Percentiles rank a stretch among this genome's conserved stretches.
Evolutionary conservation across 129 eudicot genomes (phyloP).

Genomic region (Dittrichia graveolens): DNA sequence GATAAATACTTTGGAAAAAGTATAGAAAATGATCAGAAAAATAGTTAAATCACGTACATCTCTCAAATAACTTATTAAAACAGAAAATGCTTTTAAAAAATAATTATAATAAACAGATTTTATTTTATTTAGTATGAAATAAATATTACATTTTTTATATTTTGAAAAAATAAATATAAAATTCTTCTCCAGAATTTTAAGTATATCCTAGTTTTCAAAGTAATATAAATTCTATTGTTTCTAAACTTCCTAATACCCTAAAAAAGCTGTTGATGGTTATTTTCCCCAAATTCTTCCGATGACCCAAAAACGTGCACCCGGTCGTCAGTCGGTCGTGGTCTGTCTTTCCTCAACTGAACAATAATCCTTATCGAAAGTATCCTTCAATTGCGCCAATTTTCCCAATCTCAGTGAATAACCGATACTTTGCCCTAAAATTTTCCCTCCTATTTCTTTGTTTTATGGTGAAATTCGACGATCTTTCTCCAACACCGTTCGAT

Average conservation of each 20-base stretch:
- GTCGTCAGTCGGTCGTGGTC: constrained; percentile 20
- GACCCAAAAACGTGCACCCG: constrained; percentile 14
- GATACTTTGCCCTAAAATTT: constrained; percentile 17
- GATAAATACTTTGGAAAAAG: too few relatives aligned
- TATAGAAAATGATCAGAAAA: too few relatives aligned
- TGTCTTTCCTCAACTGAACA: not conserved
- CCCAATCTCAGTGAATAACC: not conserved
- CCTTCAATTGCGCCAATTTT: constrained; percentile 22
- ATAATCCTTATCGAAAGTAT: constrained; percentile 5
- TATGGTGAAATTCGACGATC: constrained; percentile 28
- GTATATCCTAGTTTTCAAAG: too few relatives aligned
- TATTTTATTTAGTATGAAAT: too few relatives aligned
- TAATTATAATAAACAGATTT: too few relatives aligned
- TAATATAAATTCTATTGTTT: too few relatives aligned
- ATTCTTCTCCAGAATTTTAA: too few relatives aligned
- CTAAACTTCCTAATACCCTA: not conserved
- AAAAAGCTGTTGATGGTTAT: not conserved
- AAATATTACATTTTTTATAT: too few relatives aligned
- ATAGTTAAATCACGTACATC: too few relatives aligned
- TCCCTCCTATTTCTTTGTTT: constrained; percentile 14
- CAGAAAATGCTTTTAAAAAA: too few relatives aligned
- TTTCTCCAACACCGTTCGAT: constrained; percentile 19
- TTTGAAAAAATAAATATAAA: too few relatives aligned
- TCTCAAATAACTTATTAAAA: too few relatives aligned
- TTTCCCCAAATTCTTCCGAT: constrained; percentile 25